Evolutionary conservation across 2,329 filamentous ascomycete species (phyloP).

Genomic region (Aspergillus quadrilineatus): DNA sequence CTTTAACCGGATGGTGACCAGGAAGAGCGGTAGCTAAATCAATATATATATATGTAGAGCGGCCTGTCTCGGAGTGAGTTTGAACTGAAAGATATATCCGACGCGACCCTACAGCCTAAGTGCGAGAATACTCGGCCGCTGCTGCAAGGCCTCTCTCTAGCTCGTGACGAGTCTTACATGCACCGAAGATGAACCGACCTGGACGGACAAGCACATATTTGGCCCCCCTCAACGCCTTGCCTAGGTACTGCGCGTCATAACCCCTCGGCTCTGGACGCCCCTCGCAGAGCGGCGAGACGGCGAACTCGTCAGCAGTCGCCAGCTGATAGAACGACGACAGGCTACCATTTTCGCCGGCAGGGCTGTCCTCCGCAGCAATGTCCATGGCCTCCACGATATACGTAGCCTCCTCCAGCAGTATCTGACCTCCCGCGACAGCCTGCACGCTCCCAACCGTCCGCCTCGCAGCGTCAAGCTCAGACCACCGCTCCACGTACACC

Average conservation of each 20-base stretch:
- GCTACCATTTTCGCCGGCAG: too few species aligned
- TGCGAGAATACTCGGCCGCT: neutral
- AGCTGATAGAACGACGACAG: constrained; percentile 19
- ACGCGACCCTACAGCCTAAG: too few species aligned
- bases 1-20: too few species aligned
- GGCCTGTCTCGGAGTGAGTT: too few species aligned
- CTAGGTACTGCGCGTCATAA: constrained; percentile 30
- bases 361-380: neutral
- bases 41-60: too few species aligned
- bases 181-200: constrained; percentile 37
- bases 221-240: constrained; percentile 17
- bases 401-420: constrained; percentile 2
- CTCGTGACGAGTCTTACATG: constrained; percentile 24
- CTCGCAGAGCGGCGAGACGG: constrained; percentile 26
- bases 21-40: too few species aligned
- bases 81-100: too few species aligned
- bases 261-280: constrained; percentile 29
- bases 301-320: constrained; percentile 31
- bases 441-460: neutral
- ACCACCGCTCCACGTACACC: constrained; percentile 18
- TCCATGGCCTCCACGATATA: constrained; percentile 14
- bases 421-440: neutral
- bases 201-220: constrained; percentile 33
- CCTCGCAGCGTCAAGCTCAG: neutral
- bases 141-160: constrained; percentile 13